A percentile compares a stretch with the other conserved stretches of the same genome.
Evolutionary conservation across 371 early-diverging fungal genomes (phyloP).

Genomic region (Mucor mucedo): DNA sequence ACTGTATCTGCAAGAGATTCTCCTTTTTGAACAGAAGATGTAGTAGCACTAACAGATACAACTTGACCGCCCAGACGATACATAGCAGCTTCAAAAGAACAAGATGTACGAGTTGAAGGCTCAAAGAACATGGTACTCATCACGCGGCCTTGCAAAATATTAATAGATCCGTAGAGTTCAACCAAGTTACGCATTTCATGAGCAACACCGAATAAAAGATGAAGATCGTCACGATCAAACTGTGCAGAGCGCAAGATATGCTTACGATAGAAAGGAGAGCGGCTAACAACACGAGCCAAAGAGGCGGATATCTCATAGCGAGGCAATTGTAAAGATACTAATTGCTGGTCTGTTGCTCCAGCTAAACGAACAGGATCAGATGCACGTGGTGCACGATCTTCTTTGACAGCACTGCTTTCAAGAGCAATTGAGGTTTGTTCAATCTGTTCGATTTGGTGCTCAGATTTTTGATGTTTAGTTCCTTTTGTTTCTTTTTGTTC

Average conservation of each 20-base stretch:
- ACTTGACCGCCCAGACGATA: slow-evolving; percentile 91
- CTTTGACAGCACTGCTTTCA: slow-evolving; percentile 12
- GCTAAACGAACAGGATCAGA: slow-evolving; percentile 39
- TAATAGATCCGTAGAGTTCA: slow-evolving; percentile 84
- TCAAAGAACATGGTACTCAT: slow-evolving; percentile 96
- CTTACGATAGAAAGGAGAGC: slow-evolving; percentile 92
- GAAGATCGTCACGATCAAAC: slow-evolving; percentile 90
- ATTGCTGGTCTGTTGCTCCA: slow-evolving; percentile 42
- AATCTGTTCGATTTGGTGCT: slow-evolving; percentile 7
- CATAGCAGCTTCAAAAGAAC: slow-evolving; percentile 96
- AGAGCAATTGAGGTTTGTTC: slow-evolving; percentile 4
- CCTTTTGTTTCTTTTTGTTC: slow-evolving; percentile 23
- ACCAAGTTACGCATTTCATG: slow-evolving; percentile 95
- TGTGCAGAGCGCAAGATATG: slow-evolving; percentile 90
- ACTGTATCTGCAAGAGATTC: slow-evolving; percentile 95
- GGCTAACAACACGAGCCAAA: slow-evolving; percentile 64
- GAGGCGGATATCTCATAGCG: slow-evolving; percentile 67
- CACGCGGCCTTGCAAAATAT: slow-evolving; percentile 87
- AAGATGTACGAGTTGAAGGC: slow-evolving; percentile 93
- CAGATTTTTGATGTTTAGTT: slow-evolving; percentile 16
- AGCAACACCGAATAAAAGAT: slow-evolving; percentile 94
- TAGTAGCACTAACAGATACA: slow-evolving; percentile 80
- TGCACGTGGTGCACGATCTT: slow-evolving; percentile 20
- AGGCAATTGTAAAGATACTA: slow-evolving; percentile 40
- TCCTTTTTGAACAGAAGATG: slow-evolving; percentile 93